phyloP scores from a whole-genome alignment of 495 filamentous ascomycete species.

The Hyaloscypha finlandica region DNA sequence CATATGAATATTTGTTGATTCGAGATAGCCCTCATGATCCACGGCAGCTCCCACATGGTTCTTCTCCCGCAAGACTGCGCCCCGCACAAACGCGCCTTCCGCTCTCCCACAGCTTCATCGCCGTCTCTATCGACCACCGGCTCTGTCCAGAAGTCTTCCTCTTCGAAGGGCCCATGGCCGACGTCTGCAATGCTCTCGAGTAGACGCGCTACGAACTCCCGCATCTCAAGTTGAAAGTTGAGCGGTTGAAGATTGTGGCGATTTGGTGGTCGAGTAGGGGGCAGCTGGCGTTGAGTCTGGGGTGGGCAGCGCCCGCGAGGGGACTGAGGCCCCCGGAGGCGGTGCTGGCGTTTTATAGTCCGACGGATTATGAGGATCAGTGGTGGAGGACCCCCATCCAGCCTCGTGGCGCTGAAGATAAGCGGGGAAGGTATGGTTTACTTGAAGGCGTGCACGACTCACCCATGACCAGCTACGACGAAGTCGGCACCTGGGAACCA shows the following conservation, averaged over 20 bases:
- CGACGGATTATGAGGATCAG: conserved; percentile 44
- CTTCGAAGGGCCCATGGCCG: conserved; percentile 51
- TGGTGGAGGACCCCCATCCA: conserved; percentile 8
- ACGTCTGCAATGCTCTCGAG: conserved; percentile 46
- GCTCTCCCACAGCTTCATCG: conserved; percentile 46
- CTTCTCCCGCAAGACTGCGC: conserved; percentile 46
- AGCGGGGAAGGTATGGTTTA: conserved; percentile 23
- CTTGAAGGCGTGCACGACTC: conserved; percentile 34
- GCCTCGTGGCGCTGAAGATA: background rate
- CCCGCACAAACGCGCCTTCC: conserved; percentile 44
- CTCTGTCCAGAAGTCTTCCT: conserved; percentile 56
- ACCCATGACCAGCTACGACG: conserved; percentile 32
- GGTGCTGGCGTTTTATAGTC: conserved; percentile 56
- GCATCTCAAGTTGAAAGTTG: conserved; percentile 24
- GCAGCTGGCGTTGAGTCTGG: conserved; percentile 51
- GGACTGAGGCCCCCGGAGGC: conserved; percentile 47
- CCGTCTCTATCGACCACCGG: conserved; percentile 56
- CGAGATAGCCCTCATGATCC: conserved; percentile 54
- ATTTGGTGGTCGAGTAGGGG: conserved; percentile 63
- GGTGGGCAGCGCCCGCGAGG: conserved; percentile 37
- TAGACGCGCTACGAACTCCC: conserved; percentile 50
- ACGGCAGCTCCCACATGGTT: conserved; percentile 56
- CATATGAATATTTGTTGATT: background rate
- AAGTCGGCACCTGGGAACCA: conserved; percentile 25
- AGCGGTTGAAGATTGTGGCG: conserved; percentile 40